A percentile compares a stretch with the other conserved stretches of the same genome.
Evolutionary conservation across 2,329 filamentous ascomycete genomes (phyloP).

Genomic region (Phaeosphaeriaceae sp.): DNA sequence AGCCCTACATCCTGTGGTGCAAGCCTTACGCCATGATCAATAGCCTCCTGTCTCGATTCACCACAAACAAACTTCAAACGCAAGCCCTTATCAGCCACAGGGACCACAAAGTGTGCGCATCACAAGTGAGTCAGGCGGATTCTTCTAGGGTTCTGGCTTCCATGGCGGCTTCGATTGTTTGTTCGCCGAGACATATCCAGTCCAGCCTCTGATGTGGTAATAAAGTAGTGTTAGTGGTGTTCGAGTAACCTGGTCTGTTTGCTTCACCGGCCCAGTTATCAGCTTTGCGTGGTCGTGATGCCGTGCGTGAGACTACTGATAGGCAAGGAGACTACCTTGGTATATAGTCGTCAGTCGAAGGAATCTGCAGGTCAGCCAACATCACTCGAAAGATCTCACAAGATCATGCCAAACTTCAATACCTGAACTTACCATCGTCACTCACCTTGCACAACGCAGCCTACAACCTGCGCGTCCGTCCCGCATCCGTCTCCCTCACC

Average conservation of each 20-base stretch:
- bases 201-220: background rate
- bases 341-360: background rate
- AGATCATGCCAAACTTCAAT: background rate
- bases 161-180: background rate
- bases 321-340: too few relatives aligned
- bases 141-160: background rate
- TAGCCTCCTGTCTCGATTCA: background rate
- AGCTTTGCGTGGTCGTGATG: background rate
- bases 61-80: background rate
- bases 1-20: background rate
- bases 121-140: background rate
- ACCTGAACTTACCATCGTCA: background rate
- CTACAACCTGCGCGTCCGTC: slow-evolving; percentile 6
- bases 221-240: background rate
- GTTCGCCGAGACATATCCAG: background rate
- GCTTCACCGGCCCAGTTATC: background rate
- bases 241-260: background rate
- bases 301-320: background rate
- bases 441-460: background rate
- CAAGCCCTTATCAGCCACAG: background rate
- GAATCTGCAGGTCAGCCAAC: background rate
- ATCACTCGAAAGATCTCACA: background rate
- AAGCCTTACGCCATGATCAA: background rate
- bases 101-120: background rate
- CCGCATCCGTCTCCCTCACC: slow-evolving; percentile 21